A percentile compares a stretch with the other conserved stretches of the same genome.
Evolutionary conservation across 805 yeast genomes (phyloP).

Genomic region (Grigorovia jiainica): DNA sequence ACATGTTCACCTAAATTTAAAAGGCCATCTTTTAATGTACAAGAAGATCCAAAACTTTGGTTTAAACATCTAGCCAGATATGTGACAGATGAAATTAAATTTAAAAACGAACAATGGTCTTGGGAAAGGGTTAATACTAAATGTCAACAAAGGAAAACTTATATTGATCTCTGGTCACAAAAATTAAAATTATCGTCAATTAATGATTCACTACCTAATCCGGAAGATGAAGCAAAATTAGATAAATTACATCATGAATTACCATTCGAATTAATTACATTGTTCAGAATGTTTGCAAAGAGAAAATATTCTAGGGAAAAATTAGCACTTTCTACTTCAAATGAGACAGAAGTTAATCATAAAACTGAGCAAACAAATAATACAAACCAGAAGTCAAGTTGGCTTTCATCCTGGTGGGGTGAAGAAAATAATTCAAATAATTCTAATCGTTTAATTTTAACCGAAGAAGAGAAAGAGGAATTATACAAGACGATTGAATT

Average conservation of each 20-base stretch:
- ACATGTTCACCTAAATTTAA: slow-evolving; percentile 61
- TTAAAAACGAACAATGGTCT: slow-evolving; percentile 69
- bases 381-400: slow-evolving; percentile 32
- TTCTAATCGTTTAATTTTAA: slow-evolving; percentile 36
- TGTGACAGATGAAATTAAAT: slow-evolving; percentile 72
- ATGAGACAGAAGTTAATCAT: slow-evolving; percentile 8
- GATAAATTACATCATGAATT: slow-evolving; percentile 48
- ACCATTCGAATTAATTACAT: slow-evolving; percentile 68
- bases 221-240: slow-evolving; percentile 33
- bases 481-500: slow-evolving; percentile 89
- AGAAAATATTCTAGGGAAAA: slow-evolving; percentile 53
- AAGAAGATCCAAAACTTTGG: slow-evolving; percentile 74
- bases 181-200: slow-evolving; percentile 35
- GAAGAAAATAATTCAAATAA: slow-evolving; percentile 24
- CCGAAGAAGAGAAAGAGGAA: slow-evolving; percentile 84
- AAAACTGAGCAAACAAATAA: background rate
- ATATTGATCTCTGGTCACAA: slow-evolving; percentile 58
- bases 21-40: slow-evolving; percentile 46
- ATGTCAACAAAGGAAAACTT: slow-evolving; percentile 60
- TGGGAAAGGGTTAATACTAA: slow-evolving; percentile 75
- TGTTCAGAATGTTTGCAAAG: slow-evolving; percentile 76
- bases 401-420: slow-evolving; percentile 71
- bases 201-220: slow-evolving; percentile 26
- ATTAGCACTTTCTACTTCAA: slow-evolving; percentile 10
- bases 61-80: slow-evolving; percentile 70